phyloP scores from a whole-genome alignment of 2,329 filamentous ascomycete species.

The Bipolaris victoriae region DNA sequence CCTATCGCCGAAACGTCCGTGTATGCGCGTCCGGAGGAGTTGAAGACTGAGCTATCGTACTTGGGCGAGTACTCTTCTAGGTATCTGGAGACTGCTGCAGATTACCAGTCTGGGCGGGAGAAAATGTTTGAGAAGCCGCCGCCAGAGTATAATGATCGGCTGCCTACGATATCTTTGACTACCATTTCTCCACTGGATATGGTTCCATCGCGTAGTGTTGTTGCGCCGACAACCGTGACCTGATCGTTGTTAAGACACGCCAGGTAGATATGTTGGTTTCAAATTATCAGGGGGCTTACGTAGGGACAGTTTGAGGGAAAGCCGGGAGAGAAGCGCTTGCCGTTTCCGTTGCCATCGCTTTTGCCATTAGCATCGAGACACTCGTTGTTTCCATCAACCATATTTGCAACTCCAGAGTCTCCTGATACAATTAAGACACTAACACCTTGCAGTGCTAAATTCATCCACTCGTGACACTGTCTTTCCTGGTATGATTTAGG shows the following conservation, averaged over 20 bases:
- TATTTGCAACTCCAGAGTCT: background rate
- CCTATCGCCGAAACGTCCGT: conserved; percentile 68
- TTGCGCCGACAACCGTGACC: too few species aligned
- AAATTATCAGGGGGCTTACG: too few species aligned
- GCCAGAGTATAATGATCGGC: conserved; percentile 25
- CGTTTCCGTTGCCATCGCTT: too few species aligned
- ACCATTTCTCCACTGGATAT: conserved; percentile 57
- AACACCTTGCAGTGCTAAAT: background rate
- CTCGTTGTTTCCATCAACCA: too few species aligned
- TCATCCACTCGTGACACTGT: background rate
- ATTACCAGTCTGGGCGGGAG: conserved; percentile 55
- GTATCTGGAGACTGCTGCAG: conserved; percentile 25
- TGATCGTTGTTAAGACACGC: too few species aligned
- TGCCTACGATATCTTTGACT: conserved; percentile 11
- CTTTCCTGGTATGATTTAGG: background rate
- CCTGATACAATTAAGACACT: background rate
- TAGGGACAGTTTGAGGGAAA: too few species aligned
- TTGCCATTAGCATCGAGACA: too few species aligned
- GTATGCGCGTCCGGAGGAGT: conserved; percentile 58
- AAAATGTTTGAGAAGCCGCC: conserved; percentile 58
- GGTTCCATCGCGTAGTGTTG: background rate
- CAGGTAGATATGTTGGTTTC: too few species aligned
- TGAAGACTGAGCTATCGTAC: conserved; percentile 20
- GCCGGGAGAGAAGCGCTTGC: too few species aligned
- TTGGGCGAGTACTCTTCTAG: conserved; percentile 11